Evolutionary conservation across 2,329 filamentous ascomycete species (phyloP).

Genomic region (Microthyrium microscopicum): DNA sequence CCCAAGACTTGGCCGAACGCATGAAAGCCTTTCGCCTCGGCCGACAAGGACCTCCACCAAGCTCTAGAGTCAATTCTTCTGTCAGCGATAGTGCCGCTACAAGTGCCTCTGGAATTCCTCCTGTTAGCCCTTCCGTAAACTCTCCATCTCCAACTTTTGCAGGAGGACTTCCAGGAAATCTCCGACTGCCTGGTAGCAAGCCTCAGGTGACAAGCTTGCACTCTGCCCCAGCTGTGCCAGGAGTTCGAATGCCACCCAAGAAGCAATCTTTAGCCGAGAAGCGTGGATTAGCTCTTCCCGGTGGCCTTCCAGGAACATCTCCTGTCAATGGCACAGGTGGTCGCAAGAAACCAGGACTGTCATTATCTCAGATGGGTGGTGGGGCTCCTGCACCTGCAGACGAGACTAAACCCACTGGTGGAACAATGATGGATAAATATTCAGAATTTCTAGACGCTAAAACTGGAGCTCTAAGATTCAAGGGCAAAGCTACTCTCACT

Average conservation of each 20-base stretch:
- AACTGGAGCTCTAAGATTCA: slow-evolving; percentile 80
- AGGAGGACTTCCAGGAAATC: slow-evolving; percentile 17
- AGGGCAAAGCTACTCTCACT: slow-evolving; percentile 80
- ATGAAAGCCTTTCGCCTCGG: slow-evolving; percentile 55
- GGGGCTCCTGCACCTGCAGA: slow-evolving; percentile 12
- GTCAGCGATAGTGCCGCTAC: slow-evolving; percentile 1
- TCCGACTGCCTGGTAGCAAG: slow-evolving; percentile 24
- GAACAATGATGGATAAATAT: slow-evolving; percentile 45
- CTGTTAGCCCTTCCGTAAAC: neutral
- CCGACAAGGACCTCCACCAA: slow-evolving; percentile 38
- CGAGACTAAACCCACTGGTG: slow-evolving; percentile 19
- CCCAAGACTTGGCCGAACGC: slow-evolving; percentile 45
- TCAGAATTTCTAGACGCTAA: slow-evolving; percentile 80
- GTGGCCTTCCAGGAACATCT: slow-evolving; percentile 30
- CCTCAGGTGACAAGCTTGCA: slow-evolving; percentile 25
- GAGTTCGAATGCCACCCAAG: slow-evolving; percentile 21
- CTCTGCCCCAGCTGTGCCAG: slow-evolving; percentile 31
- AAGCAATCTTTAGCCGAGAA: slow-evolving; percentile 50
- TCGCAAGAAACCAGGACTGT: slow-evolving; percentile 26
- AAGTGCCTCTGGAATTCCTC: neutral
- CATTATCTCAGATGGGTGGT: slow-evolving; percentile 23
- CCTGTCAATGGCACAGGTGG: slow-evolving; percentile 17
- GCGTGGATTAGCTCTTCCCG: slow-evolving; percentile 47
- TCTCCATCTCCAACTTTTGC: slow-evolving; percentile 1
- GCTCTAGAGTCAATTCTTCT: neutral